A percentile compares a stretch with the other conserved stretches of the same genome.
phyloP scores from a whole-genome alignment of 768 basidiomycete genomes.

The Mycena vulgaris region DNA sequence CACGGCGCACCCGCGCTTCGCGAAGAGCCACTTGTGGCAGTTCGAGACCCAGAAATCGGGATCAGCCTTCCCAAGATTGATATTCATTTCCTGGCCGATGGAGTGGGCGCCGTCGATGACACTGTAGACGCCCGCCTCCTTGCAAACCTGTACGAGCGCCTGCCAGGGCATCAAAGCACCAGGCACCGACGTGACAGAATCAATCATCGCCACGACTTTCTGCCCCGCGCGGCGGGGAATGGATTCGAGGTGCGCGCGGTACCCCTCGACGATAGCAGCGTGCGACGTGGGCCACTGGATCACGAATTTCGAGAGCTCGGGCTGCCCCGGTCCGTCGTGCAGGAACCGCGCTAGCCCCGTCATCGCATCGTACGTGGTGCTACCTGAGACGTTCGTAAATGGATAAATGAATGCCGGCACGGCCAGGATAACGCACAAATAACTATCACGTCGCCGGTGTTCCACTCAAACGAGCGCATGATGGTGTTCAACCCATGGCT shows the following conservation, averaged over 20 bases:
- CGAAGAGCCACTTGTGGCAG: conserved; percentile 82
- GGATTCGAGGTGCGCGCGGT: conserved; percentile 53
- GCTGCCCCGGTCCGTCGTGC: conserved; percentile 64
- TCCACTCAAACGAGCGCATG: conserved; percentile 78
- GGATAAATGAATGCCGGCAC: neutral
- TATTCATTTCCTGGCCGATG: conserved; percentile 77
- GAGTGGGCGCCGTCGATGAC: conserved; percentile 86
- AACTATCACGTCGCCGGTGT: conserved; percentile 76
- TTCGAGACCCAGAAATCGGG: conserved; percentile 78
- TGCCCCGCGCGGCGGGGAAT: conserved; percentile 41
- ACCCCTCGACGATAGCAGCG: conserved; percentile 66
- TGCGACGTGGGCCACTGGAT: conserved; percentile 67
- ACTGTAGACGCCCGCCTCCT: conserved; percentile 72
- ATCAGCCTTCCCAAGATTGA: conserved; percentile 65
- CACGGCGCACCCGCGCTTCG: conserved; percentile 71
- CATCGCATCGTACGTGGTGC: conserved; percentile 70
- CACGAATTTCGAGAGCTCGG: conserved; percentile 59
- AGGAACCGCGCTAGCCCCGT: conserved; percentile 64
- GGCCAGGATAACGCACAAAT: conserved; percentile 59
- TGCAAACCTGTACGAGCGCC: conserved; percentile 75
- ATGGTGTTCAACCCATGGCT: conserved; percentile 79
- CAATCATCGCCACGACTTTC: conserved; percentile 77
- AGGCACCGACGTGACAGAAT: conserved; percentile 72
- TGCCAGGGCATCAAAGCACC: conserved; percentile 80
- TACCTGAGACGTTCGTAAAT: conserved; percentile 51